Percentiles rank a stretch among this genome's conserved stretches.
These are phyloP conservation scores for Raffaelea albimanens DNA, from an alignment of 2,329 filamentous ascomycete genomes.

Conservation along the genomic window DNA sequence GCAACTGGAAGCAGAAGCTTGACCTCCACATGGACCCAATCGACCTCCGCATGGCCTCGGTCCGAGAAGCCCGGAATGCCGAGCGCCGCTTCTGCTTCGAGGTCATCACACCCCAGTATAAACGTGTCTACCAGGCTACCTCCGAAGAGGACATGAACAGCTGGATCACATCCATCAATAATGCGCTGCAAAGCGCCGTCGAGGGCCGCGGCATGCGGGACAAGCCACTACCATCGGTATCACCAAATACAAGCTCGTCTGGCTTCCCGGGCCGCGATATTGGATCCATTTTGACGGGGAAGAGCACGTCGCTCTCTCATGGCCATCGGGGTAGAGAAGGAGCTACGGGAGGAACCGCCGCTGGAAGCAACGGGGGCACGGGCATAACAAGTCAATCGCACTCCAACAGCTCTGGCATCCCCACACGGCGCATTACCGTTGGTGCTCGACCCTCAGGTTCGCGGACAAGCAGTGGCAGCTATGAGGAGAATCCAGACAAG, in stretches of 20 bases:
- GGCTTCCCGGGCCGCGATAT: conserved; percentile 70
- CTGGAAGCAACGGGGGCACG: conserved; percentile 16
- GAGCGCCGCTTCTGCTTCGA: conserved; percentile 97
- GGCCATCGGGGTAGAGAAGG: conserved; percentile 24
- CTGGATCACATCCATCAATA: conserved; percentile 96
- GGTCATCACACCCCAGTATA: conserved; percentile 93
- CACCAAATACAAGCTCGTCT: conserved; percentile 28
- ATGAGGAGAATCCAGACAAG: conserved; percentile 76
- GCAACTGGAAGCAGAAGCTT: conserved; percentile 96
- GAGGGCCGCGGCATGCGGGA: conserved; percentile 63
- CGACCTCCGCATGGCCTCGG: conserved; percentile 91
- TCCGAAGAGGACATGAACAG: conserved; percentile 97
- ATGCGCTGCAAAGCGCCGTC: conserved; percentile 89
- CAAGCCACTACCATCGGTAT: conserved; percentile 32
- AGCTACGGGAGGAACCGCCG: conserved; percentile 21
- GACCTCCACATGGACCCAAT: conserved; percentile 98
- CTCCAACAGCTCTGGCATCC: conserved; percentile 37
- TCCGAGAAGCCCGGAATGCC: conserved; percentile 87
- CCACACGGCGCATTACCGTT: conserved; percentile 80
- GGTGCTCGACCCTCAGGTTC: conserved; percentile 71
- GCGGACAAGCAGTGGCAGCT: conserved; percentile 53
- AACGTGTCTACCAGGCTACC: conserved; percentile 92
- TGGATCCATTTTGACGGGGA: conserved; percentile 85
- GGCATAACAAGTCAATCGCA: conserved; percentile 24
- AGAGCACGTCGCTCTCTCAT: conserved; percentile 62